These are phyloP conservation scores for Cyberlindnera nakhonratchasimensis DNA, from an alignment of 805 yeast species.

Conservation along the genomic window DNA sequence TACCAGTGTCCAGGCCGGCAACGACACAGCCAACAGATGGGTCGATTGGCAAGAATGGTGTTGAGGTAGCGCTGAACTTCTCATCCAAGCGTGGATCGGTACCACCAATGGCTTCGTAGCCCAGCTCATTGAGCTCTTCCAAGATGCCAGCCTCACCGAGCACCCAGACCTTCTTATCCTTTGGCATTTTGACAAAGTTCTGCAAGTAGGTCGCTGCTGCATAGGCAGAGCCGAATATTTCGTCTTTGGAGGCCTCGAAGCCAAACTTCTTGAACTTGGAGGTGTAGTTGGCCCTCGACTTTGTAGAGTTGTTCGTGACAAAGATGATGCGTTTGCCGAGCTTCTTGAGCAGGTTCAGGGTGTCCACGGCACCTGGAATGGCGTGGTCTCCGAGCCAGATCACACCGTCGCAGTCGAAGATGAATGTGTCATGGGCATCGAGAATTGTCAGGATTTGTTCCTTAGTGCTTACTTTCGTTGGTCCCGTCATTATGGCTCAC, in stretches of 20 bases:
- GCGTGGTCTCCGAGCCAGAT: slow-evolving; percentile 86
- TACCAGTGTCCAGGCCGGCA: slow-evolving; percentile 74
- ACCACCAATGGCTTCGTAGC: slow-evolving; percentile 81
- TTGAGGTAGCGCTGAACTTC: slow-evolving; percentile 53
- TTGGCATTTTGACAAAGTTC: slow-evolving; percentile 70
- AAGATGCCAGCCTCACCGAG: slow-evolving; percentile 87
- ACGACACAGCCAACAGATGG: slow-evolving; percentile 80
- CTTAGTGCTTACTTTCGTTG: slow-evolving; percentile 46
- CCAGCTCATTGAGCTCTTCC: slow-evolving; percentile 70
- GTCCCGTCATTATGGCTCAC: slow-evolving; percentile 9
- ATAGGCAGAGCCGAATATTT: slow-evolving; percentile 88
- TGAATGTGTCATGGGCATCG: slow-evolving; percentile 71
- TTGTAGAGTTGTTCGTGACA: slow-evolving; percentile 95
- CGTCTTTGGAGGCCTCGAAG: slow-evolving; percentile 45
- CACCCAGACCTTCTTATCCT: slow-evolving; percentile 79
- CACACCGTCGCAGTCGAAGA: slow-evolving; percentile 97
- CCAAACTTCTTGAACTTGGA: slow-evolving; percentile 65
- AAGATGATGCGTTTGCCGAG: slow-evolving; percentile 69
- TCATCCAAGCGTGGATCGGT: slow-evolving; percentile 58
- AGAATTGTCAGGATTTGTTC: slow-evolving; percentile 53
- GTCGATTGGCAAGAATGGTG: slow-evolving; percentile 58
- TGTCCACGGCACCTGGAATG: slow-evolving; percentile 75
- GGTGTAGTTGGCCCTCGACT: slow-evolving; percentile 75
- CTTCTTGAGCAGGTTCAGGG: slow-evolving; percentile 53
- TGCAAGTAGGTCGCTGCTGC: slow-evolving; percentile 86